These are phyloP conservation scores for Exophiala calicioides DNA, from an alignment of 2,329 filamentous ascomycete genomes.

Conservation along the genomic window DNA sequence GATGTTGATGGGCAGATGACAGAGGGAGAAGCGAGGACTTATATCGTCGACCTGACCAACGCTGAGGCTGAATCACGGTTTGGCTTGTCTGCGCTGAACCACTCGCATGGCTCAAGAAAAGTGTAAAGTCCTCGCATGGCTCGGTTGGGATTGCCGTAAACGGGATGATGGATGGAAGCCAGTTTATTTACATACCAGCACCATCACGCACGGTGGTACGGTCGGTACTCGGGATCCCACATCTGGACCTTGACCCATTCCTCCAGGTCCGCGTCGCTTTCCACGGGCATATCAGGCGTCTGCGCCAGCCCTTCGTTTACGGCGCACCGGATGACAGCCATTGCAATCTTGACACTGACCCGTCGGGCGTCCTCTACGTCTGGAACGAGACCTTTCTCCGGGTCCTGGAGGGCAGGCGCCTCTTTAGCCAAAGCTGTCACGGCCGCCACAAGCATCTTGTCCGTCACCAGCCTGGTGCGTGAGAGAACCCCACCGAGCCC, in stretches of 20 bases:
- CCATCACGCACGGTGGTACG: conserved; percentile 5
- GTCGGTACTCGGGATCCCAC: conserved; percentile 43
- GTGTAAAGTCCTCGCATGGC: no score
- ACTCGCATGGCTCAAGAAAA: no score
- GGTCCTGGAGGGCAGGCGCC: conserved; percentile 68
- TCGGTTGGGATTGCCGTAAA: no score
- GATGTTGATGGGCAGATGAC: no score
- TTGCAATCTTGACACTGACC: conserved; percentile 76
- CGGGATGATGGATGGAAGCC: no score
- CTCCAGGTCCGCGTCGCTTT: conserved; percentile 38
- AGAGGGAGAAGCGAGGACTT: no score
- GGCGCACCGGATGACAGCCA: conserved; percentile 71
- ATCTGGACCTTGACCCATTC: conserved; percentile 46
- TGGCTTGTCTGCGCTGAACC: no score
- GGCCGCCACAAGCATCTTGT: conserved; percentile 80
- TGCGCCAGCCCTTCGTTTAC: conserved; percentile 68
- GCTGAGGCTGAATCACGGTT: no score
- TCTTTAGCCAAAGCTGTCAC: conserved; percentile 70
- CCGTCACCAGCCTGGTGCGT: conserved; percentile 66
- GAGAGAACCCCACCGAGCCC: conserved; percentile 76
- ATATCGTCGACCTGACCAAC: no score
- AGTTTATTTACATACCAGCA: no score
- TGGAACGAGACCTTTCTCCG: conserved; percentile 68
- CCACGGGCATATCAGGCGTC: conserved; percentile 63
- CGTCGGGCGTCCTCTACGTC: conserved; percentile 73